These are phyloP conservation scores for Zygoascus hellenicus DNA, from an alignment of 1,139 yeast genomes.

Conservation along the genomic window DNA sequence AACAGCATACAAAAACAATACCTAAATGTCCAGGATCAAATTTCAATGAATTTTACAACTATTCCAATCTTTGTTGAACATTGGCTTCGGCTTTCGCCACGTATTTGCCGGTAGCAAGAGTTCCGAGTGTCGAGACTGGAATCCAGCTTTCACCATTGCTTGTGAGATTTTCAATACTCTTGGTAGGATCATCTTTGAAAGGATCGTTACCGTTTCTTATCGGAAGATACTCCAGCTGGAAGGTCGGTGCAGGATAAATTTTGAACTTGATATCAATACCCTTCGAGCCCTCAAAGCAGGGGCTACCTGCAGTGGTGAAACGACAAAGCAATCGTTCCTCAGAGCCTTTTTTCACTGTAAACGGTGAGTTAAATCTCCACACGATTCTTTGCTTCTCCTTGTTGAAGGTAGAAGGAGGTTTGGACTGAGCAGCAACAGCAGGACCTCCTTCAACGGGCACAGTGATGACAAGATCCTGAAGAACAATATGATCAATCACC, in stretches of 20 bases:
- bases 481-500: constrained; percentile 38
- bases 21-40: too few species aligned
- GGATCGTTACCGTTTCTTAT: background rate
- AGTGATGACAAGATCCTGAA: constrained; percentile 55
- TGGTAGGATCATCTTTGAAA: constrained; percentile 8
- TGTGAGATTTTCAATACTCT: constrained; percentile 7
- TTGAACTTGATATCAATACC: constrained; percentile 32
- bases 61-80: constrained; percentile 16
- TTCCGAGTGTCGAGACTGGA: constrained; percentile 17
- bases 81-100: constrained; percentile 23
- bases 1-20: too few species aligned
- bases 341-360: constrained; percentile 60
- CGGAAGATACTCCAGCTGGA: constrained; percentile 10
- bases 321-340: constrained; percentile 43
- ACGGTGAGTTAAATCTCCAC: constrained; percentile 59
- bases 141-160: constrained; percentile 14
- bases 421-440: constrained; percentile 67
- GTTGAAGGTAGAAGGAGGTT: constrained; percentile 86
- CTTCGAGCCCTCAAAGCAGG: constrained; percentile 27
- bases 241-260: constrained; percentile 9
- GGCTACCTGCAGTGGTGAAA: constrained; percentile 32
- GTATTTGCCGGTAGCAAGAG: constrained; percentile 20
- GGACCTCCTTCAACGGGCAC: constrained; percentile 48
- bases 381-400: constrained; percentile 78
- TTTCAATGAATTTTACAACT: too few species aligned